Conservation (phyloP, 129 eudicot genomes). For the Logfia minima region DNA sequence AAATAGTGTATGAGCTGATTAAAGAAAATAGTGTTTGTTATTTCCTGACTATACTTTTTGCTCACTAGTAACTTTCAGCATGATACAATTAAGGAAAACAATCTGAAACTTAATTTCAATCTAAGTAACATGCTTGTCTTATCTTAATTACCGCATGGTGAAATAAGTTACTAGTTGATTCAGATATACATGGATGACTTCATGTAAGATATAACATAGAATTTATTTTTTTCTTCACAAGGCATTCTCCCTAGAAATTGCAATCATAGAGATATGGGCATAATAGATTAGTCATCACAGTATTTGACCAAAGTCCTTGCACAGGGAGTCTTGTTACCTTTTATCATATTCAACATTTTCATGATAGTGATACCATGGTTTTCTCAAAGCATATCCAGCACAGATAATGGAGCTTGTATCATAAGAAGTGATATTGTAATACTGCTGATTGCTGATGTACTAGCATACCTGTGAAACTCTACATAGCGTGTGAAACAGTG, state of each 20-base stretch:
- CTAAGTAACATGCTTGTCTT: neutral
- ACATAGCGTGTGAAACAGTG: constrained; percentile 90
- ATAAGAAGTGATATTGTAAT: neutral
- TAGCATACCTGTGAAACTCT: constrained; percentile 76
- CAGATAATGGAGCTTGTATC: neutral
- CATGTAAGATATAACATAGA: neutral
- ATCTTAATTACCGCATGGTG: neutral
- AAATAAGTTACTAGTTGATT: neutral
- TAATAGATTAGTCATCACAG: neutral
- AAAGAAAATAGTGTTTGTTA: neutral
- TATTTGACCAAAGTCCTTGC: neutral
- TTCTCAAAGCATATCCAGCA: neutral
- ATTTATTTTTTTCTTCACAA: neutral
- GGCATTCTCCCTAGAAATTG: neutral
- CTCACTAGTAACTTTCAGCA: neutral
- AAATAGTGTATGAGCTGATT: neutral
- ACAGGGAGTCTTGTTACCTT: neutral
- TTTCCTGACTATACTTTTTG: neutral
- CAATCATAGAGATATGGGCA: neutral
- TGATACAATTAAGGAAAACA: neutral
- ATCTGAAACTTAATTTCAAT: neutral
- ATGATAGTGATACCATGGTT: constrained; percentile 4
- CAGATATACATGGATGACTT: neutral
- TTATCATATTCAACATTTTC: neutral
- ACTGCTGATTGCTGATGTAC: neutral